A percentile compares a stretch with the other conserved stretches of the same genome.
phyloP scores from a whole-genome alignment of 2,329 filamentous ascomycete species.

The Fusarium ramigenum region DNA sequence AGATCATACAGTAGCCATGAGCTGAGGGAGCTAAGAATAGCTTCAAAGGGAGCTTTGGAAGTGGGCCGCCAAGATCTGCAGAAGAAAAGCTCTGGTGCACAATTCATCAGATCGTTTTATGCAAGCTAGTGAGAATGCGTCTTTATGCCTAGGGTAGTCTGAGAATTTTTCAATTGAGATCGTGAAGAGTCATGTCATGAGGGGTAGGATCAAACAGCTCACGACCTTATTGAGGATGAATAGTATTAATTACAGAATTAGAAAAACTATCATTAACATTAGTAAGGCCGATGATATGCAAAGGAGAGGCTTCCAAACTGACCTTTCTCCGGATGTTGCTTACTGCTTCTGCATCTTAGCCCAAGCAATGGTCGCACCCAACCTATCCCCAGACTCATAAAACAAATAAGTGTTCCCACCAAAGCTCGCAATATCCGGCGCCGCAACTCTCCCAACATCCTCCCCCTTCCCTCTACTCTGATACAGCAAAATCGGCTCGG shows the following conservation, averaged over 20 bases:
- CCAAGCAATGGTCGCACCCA: conserved; percentile 14
- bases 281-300: neutral
- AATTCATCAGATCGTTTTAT: neutral
- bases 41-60: neutral
- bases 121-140: neutral
- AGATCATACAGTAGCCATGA: neutral
- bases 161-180: neutral
- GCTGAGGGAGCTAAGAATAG: neutral
- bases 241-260: neutral
- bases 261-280: rapidly evolving
- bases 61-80: neutral
- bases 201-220: neutral
- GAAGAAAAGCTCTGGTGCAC: neutral
- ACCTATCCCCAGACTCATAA: conserved; percentile 5
- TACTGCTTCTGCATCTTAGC: neutral
- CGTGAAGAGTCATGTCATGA: too few relatives aligned
- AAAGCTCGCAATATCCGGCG: conserved; percentile 1
- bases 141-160: neutral
- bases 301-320: too few relatives aligned
- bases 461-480: neutral
- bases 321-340: too few relatives aligned
- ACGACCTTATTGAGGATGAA: rapidly evolving
- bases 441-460: conserved; percentile 6
- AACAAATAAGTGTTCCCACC: conserved; percentile 8
- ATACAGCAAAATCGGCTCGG: conserved; percentile 11